phyloP scores from a whole-genome alignment of 495 filamentous ascomycete genomes.

The Penicillium lagena region DNA sequence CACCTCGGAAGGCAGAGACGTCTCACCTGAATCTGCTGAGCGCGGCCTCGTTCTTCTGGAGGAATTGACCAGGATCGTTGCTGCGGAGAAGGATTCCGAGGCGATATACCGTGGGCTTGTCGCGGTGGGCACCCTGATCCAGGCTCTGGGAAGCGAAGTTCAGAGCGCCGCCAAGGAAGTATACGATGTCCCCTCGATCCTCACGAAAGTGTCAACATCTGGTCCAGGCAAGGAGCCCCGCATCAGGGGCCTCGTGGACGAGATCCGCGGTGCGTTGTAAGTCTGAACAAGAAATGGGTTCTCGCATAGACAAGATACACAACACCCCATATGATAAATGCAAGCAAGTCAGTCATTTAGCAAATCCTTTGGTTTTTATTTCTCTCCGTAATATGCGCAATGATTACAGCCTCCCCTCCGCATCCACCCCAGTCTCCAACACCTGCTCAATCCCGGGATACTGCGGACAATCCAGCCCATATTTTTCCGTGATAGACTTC shows the following conservation, averaged over 20 bases:
- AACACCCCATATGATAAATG: not conserved
- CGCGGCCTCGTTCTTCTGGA: constrained; percentile 54
- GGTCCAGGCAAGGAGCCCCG: constrained; percentile 42
- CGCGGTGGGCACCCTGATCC: constrained; percentile 67
- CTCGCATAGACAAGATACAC: constrained; percentile 10
- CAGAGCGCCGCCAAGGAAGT: constrained; percentile 43
- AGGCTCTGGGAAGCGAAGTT: constrained; percentile 37
- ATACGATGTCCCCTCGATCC: constrained; percentile 33
- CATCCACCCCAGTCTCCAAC: constrained; percentile 61
- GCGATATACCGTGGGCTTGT: constrained; percentile 78
- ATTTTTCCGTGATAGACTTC: constrained; percentile 74
- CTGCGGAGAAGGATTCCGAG: constrained; percentile 67
- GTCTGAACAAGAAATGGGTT: constrained; percentile 2
- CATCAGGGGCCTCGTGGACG: constrained; percentile 40
- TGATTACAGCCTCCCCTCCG: constrained; percentile 48
- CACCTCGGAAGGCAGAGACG: constrained; percentile 27
- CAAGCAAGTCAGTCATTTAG: not conserved
- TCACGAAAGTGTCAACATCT: constrained; percentile 27
- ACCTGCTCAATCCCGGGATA: constrained; percentile 90
- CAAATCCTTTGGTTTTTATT: not conserved
- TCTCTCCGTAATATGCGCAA: too few species aligned
- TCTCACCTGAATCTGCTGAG: constrained; percentile 43
- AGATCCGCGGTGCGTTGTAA: constrained; percentile 33
- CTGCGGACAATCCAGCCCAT: constrained; percentile 71
- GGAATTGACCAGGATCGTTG: constrained; percentile 55